A percentile compares a stretch with the other conserved stretches of the same genome.
Conservation (phyloP, 305 asterid genomes). For the Fraxinus sp. region DNA sequence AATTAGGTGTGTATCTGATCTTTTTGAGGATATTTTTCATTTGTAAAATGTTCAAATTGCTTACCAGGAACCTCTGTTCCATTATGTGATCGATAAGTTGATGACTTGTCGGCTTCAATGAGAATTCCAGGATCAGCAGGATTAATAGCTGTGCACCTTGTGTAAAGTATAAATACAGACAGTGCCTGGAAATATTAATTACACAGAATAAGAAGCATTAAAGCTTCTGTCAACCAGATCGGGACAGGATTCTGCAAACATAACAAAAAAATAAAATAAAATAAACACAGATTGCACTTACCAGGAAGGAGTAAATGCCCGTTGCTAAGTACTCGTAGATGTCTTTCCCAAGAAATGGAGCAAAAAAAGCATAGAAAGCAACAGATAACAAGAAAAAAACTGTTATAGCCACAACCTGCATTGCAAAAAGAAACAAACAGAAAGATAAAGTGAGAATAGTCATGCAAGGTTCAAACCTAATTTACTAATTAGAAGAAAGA, state of each 20-base stretch:
- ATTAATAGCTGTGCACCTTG: slow-evolving; percentile 93
- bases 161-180: slow-evolving; percentile 74
- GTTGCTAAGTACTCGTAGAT: slow-evolving; percentile 74
- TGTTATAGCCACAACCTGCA: slow-evolving; percentile 96
- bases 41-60: slow-evolving; percentile 22
- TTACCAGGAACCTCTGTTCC: slow-evolving; percentile 73
- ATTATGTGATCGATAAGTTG: slow-evolving; percentile 55
- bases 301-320: slow-evolving; percentile 89
- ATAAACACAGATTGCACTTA: slow-evolving; percentile 36
- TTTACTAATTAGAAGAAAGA: background rate
- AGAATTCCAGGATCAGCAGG: slow-evolving; percentile 98
- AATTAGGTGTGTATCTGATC: background rate
- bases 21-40: slow-evolving; percentile 11
- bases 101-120: slow-evolving; percentile 57
- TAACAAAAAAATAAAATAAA: slow-evolving; percentile 1
- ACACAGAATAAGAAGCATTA: slow-evolving; percentile 29
- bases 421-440: slow-evolving; percentile 13
- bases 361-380: slow-evolving; percentile 94
- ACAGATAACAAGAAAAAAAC: slow-evolving; percentile 84
- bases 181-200: slow-evolving; percentile 60
- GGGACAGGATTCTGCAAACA: slow-evolving; percentile 6
- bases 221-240: background rate
- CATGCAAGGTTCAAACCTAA: background rate
- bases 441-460: slow-evolving; percentile 21
- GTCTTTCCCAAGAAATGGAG: slow-evolving; percentile 91